phyloP scores from a whole-genome alignment of 148 eudicot genomes.

The Fagopyrum homotropicum region DNA sequence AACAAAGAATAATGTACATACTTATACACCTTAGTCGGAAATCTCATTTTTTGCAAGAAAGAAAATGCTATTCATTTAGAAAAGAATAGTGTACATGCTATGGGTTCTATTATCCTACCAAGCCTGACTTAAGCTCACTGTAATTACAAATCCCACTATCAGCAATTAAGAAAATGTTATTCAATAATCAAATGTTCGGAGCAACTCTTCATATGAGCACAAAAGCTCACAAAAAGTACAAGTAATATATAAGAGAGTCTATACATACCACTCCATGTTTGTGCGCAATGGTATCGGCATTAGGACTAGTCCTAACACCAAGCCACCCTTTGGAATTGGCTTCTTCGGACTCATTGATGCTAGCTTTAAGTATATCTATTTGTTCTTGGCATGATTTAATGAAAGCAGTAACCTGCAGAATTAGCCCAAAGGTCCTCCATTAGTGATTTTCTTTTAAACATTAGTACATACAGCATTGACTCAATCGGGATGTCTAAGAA shows the following conservation, averaged over 20 bases:
- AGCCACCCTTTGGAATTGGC: constrained; percentile 85
- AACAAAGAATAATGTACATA: no score
- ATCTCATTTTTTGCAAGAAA: no score
- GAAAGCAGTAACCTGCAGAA: constrained; percentile 68
- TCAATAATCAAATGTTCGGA: not conserved
- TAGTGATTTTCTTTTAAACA: not conserved
- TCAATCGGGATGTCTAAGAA: not conserved
- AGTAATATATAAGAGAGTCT: not conserved
- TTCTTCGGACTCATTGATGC: constrained; percentile 62
- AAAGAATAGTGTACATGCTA: no score
- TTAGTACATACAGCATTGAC: not conserved
- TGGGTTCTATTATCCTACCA: no score
- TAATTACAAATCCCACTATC: not conserved
- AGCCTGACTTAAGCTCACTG: not conserved
- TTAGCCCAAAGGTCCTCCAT: not conserved
- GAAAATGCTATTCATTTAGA: no score
- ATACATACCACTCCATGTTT: constrained; percentile 92
- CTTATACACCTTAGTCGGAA: no score
- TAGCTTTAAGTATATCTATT: constrained; percentile 68
- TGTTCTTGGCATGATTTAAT: constrained; percentile 90
- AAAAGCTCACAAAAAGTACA: not conserved
- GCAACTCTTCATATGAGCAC: not conserved
- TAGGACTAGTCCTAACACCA: constrained; percentile 51
- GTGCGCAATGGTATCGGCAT: constrained; percentile 93
- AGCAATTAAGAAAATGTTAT: not conserved